Base-by-base conservation (phyloP, 2,329 filamentous ascomycete genomes). In the Orbilia javanica region DNA sequence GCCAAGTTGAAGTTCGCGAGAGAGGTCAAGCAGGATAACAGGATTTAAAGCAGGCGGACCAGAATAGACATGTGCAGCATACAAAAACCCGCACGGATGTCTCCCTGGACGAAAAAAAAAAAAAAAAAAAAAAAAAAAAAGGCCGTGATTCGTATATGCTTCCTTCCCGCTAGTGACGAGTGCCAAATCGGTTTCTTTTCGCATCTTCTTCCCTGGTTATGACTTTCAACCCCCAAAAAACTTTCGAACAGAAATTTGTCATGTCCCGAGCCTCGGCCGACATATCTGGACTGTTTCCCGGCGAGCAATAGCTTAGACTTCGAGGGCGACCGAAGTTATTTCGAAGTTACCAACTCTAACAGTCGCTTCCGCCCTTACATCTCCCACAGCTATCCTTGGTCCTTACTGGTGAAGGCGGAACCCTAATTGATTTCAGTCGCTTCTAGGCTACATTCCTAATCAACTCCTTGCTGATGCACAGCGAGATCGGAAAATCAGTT, bases 61-160 rank as follows among this genome's bases (percentile, higher is more conserved):
- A 11, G 53, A 42, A 13, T 60, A 60, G 60, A 31, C 69, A 57
- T 55, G 34, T 73, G 69, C 50, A 63, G 55, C 63, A 67, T 55
- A 55, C 71, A 70, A 70, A 70, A 70, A 52, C 72, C 72, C 66
- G 73, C 73, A 76, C 72, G 60, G 65, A 70, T 76, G 48, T 60
- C 34, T 68, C 39, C 42, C 44, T 46, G 22, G 25, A 36, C n/a
- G n/a, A n/a, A n/a, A n/a, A n/a, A n/a, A n/a, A n/a, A n/a, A n/a
- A n/a, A n/a, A n/a, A n/a, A n/a, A n/a, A n/a, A n/a, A n/a, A n/a
- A n/a, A n/a, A n/a, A n/a, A n/a, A 7, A 42, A 36, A 39, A 22
- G 34, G 50, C 50, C 64, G 34, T 44, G 31, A 64, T 48, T 64
- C 44, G 52, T 63, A 44, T 39, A 52, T n/a, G n/a, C 46, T 39